Evolutionary conservation across 345 rosid species (phyloP), one percentile per base, ranked within the genome.

Genomic region (Lumnitzera littorea): DNA sequence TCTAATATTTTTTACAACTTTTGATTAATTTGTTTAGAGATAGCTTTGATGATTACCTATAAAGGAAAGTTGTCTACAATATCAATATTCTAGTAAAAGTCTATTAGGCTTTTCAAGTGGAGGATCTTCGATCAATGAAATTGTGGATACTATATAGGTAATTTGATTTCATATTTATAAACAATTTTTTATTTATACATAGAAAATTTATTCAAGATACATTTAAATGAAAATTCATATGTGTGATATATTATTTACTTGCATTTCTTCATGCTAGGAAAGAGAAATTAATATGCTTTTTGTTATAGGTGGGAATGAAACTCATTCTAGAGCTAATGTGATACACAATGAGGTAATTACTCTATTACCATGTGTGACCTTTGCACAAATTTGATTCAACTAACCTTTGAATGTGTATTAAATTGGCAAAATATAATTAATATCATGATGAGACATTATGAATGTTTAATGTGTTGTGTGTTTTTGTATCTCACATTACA

Each of bases 261-360:
- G n/a, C n/a, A n/a, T n/a, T n/a, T n/a, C n/a, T n/a, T n/a, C n/a
- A n/a, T n/a, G n/a, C n/a, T n/a, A n/a, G 99, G 83, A 82, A 75
- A 90, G 84, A 67, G 95, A 90, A 74, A 94, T 94, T 87, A 90
- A 94, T 87, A 94, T 94, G 99, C 91, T 94, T 63, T 90, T 94
- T 72, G 96, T 94, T 68, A 68, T 94, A 17, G 99, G 99, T 52
- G 96, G 99, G 60, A 91, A 94, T 52, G 99, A 95, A 16, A 90
- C 99, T 56, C 99, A 94, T 74, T 97, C 99, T 57, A 96, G 99
- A 3, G 99, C 97, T 25, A 77, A 94, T 51, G 96, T 97, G 43
- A n/a, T n/a, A n/a, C n/a, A n/a, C n/a, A n/a, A n/a, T n/a, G n/a
- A n/a, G n/a, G n/a, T n/a, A n/a, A n/a, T 90, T 94, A 49, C n/a